Base-by-base conservation (phyloP, 139 green algal genomes). In the Chlamydomonas eustigma region DNA sequence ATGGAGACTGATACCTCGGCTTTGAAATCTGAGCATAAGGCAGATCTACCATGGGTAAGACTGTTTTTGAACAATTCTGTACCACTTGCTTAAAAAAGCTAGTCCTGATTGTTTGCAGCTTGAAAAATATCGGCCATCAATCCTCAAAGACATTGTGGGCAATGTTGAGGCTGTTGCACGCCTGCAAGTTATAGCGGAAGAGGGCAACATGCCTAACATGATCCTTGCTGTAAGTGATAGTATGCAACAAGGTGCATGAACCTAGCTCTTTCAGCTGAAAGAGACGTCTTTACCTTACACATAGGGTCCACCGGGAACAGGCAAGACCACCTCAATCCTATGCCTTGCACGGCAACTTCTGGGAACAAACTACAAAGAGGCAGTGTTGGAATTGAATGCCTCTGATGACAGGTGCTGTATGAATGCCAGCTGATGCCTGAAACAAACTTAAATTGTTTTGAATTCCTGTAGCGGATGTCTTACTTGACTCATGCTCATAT, bases 201-300 rank as follows among this genome's bases (percentile, higher is more conserved):
- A 97, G 65, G 95, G 95, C 64, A 98, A 98, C 80, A 95, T 99
- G 87, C 95, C 95, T 33, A 98, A 99, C 85, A 66, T 99, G 52
- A 97, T 99, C 36, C 87, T 99, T 2, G 78, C 93, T 76, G 91
- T 93, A 71, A 75, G 83, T 68, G 39, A 35, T 18, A n/a, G n/a
- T n/a, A n/a, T n/a, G n/a, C n/a, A n/a, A n/a, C n/a, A n/a, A n/a
- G n/a, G n/a, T n/a, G n/a, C n/a, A n/a, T n/a, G n/a, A n/a, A n/a
- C n/a, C n/a, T n/a, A n/a, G n/a, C n/a, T n/a, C n/a, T n/a, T n/a
- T n/a, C n/a, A n/a, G n/a, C n/a, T n/a, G n/a, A n/a, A n/a, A n/a
- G n/a, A n/a, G n/a, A n/a, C 44, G 12, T 18, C 44, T 18, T 18
- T 58, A 18, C 44, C 44, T 18, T 58, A 12, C 58, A 35, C 38